A percentile compares a stretch with the other conserved stretches of the same genome.
phyloP scores from a whole-genome alignment of 2,329 filamentous ascomycete genomes.

The Spiromastix sp. region DNA sequence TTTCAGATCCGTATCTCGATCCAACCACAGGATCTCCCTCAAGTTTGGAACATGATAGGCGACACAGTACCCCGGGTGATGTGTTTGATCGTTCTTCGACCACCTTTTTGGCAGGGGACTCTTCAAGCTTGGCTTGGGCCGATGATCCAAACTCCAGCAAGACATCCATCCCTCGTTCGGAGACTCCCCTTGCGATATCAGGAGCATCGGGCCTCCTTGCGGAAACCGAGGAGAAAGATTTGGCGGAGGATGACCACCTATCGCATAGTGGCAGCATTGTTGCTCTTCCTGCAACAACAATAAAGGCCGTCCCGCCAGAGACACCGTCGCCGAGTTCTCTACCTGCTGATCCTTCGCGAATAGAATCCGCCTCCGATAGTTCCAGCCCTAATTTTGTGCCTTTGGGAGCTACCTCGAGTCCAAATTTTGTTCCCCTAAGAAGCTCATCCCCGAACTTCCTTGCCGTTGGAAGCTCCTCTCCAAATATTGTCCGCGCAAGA shows the following conservation, averaged over 20 bases:
- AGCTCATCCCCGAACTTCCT: conserved; percentile 30
- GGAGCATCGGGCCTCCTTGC: neutral
- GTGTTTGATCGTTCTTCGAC: conserved; percentile 4
- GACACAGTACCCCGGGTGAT: conserved; percentile 15
- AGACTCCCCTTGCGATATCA: conserved; percentile 4
- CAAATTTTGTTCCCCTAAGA: conserved; percentile 29
- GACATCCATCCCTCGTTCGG: conserved; percentile 11
- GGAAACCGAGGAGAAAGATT: too few species aligned
- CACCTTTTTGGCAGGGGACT: conserved; percentile 7
- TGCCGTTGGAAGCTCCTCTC: conserved; percentile 19
- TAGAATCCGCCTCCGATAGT: conserved; percentile 15
- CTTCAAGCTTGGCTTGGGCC: conserved; percentile 11
- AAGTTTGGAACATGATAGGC: conserved; percentile 16
- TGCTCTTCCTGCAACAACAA: conserved; percentile 25
- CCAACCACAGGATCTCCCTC: conserved; percentile 22
- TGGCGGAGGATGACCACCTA: too few species aligned
- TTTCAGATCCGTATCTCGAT: conserved; percentile 20
- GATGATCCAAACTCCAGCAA: conserved; percentile 11
- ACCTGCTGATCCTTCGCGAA: conserved; percentile 14
- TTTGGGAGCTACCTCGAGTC: conserved; percentile 28
- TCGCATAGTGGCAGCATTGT: conserved; percentile 13
- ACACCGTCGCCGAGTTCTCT: conserved; percentile 15
- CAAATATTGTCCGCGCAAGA: conserved; percentile 21
- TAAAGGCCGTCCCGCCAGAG: conserved; percentile 27
- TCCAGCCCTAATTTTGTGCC: conserved; percentile 34